Evolutionary conservation across 106 monocot species (phyloP).

Genomic region (Dendrobium catenatum): DNA sequence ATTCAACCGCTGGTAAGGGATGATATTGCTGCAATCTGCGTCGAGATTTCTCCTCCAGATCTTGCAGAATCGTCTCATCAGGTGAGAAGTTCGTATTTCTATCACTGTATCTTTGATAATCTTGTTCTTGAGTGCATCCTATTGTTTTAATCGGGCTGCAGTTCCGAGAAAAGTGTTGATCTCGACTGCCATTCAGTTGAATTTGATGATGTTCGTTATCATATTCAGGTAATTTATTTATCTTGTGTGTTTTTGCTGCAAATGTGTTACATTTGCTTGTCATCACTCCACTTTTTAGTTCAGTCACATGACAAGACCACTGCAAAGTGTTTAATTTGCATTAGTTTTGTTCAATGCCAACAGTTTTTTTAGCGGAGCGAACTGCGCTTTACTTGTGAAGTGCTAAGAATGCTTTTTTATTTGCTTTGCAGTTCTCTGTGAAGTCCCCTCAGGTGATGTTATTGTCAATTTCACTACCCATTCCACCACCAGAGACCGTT

Average conservation of each 20-base stretch:
- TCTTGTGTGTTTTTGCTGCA: background rate
- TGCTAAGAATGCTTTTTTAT: slow-evolving; percentile 4
- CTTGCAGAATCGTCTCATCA: slow-evolving; percentile 48
- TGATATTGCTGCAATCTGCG: slow-evolving; percentile 86
- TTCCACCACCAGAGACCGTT: slow-evolving; percentile 66
- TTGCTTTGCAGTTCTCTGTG: slow-evolving; percentile 58
- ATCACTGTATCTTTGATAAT: background rate
- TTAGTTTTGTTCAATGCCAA: background rate
- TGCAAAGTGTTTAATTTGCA: background rate
- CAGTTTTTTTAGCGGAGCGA: background rate
- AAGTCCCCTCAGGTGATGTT: slow-evolving; percentile 69
- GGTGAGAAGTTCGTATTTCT: slow-evolving; percentile 16
- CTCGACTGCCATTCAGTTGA: slow-evolving; percentile 96
- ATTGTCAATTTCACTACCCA: slow-evolving; percentile 74
- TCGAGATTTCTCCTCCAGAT: slow-evolving; percentile 91
- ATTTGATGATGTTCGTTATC: slow-evolving; percentile 96
- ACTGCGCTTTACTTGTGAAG: background rate
- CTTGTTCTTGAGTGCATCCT: background rate
- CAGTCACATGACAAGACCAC: background rate
- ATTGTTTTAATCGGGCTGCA: slow-evolving; percentile 15
- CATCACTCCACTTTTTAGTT: background rate
- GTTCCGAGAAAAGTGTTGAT: slow-evolving; percentile 73
- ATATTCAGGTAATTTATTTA: slow-evolving; percentile 52
- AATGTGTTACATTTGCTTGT: too few species aligned
- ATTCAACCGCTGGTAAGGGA: slow-evolving; percentile 11